Evolutionary conservation across 2,329 filamentous ascomycete species (phyloP).

Genomic region (Claviceps sorghi): DNA sequence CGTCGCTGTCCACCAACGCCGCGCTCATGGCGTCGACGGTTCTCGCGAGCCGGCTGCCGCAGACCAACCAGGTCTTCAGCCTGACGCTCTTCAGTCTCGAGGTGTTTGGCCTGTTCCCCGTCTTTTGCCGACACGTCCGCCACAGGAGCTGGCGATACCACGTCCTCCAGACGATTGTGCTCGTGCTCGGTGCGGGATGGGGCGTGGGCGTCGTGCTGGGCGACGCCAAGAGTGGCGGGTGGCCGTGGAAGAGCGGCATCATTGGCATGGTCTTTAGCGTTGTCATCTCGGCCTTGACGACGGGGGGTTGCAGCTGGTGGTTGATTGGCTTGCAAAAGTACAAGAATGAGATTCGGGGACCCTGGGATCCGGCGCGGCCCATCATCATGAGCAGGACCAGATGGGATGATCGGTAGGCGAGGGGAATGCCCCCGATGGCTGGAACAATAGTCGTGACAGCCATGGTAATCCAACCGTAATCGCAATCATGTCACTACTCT

Average conservation of each 20-base stretch:
- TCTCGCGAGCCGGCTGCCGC: constrained; percentile 74
- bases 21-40: constrained; percentile 94
- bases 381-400: constrained; percentile 57
- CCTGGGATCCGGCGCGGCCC: constrained; percentile 91
- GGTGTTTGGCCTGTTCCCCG: constrained; percentile 93
- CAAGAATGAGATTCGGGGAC: constrained; percentile 96
- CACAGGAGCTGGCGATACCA: constrained; percentile 74
- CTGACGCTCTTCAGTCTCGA: constrained; percentile 93
- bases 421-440: too few relatives aligned
- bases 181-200: constrained; percentile 67
- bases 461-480: too few relatives aligned
- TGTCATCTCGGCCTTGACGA: constrained; percentile 59
- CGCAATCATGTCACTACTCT: neutral
- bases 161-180: constrained; percentile 54
- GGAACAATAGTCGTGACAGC: too few relatives aligned
- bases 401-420: constrained; percentile 26
- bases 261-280: constrained; percentile 64
- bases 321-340: constrained; percentile 93
- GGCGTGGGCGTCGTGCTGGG: constrained; percentile 54
- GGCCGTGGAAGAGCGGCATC: constrained; percentile 41
- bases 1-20: constrained; percentile 78
- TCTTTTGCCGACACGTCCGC: constrained; percentile 78
- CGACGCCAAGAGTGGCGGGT: constrained; percentile 24
- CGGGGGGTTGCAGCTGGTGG: constrained; percentile 97
- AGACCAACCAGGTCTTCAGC: constrained; percentile 87